Evolutionary conservation across 2,329 filamentous ascomycete genomes (phyloP), one percentile per base, ranked within the genome.

Genomic region (Clarireedia monteithiana): DNA sequence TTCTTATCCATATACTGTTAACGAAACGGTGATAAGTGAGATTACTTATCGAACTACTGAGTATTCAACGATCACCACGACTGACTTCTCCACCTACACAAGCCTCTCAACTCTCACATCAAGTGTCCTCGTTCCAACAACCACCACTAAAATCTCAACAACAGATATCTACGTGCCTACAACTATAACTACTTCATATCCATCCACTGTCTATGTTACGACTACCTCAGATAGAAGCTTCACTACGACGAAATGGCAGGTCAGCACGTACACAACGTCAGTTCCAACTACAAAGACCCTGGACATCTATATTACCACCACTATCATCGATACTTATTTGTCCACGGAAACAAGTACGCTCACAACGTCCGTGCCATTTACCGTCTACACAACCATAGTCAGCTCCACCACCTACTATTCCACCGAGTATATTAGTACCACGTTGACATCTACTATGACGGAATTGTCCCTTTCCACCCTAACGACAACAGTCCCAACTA

Each of bases 241-340:
- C 23, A 6, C 57, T 26, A 54, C 57, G 2, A 59, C 55, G n/a
- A 30, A 59, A n/a, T 61, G 55, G 42, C 59, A 26, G 15, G 55
- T 51, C 12, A 61, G 55, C 48, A 61, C 59, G 1, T 59, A 50
- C 12, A 50, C 48, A 23, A 50, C 36, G 24, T 50, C 48, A 5
- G 15, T 50, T 40, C 48, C 48, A 15, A 42, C 39, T 14, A 51
- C 39, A 15, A 44, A n/a, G 15, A 44, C 49, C 23, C 9, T 5
- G 6, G 24, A 44, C 20, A 34, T 27, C 12, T 51, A 6, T n/a
- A 26, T 51, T 9, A 36, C 55, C 45, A 53, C 55, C 20, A 56
- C 53, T 17, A 48, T 47, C 2, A 51, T 42, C n/a, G 48, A 14
- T 5, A 40, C 7, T 39, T 52, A 36, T 46, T 24, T 36, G 17